Conservation (phyloP, 495 filamentous ascomycete species). For the Friedmanniomyces simplex region DNA sequence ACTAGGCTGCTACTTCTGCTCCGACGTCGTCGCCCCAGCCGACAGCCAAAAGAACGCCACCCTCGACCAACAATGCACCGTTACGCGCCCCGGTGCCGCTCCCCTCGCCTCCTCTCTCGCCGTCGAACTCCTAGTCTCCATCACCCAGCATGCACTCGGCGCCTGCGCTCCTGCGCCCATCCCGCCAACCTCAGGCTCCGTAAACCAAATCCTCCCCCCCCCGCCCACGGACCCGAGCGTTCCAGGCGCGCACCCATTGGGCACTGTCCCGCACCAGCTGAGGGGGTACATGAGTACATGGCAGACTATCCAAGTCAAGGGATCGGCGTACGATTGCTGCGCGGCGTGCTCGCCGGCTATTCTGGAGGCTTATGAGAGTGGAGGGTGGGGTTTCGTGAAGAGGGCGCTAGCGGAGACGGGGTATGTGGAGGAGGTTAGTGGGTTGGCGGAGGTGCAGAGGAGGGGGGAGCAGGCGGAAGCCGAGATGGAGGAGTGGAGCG, state of each 20-base stretch:
- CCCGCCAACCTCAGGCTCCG: slow-evolving; percentile 34
- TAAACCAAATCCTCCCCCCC: slow-evolving; percentile 22
- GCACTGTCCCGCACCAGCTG: slow-evolving; percentile 83
- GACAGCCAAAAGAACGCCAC: slow-evolving; percentile 52
- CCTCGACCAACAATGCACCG: slow-evolving; percentile 95
- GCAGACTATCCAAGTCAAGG: slow-evolving; percentile 70
- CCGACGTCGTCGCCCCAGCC: slow-evolving; percentile 88
- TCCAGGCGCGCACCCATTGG: slow-evolving; percentile 58
- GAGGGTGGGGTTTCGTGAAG: slow-evolving; percentile 84
- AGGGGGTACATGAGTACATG: slow-evolving; percentile 83
- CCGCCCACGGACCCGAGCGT: slow-evolving; percentile 23
- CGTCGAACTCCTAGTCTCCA: slow-evolving; percentile 77
- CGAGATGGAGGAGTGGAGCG: slow-evolving; percentile 54
- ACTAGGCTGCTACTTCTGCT: slow-evolving; percentile 96
- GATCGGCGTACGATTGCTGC: slow-evolving; percentile 78
- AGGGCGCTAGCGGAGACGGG: slow-evolving; percentile 72
- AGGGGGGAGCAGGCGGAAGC: slow-evolving; percentile 58
- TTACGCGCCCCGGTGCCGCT: slow-evolving; percentile 86
- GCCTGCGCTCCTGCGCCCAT: slow-evolving; percentile 45
- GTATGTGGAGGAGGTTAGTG: slow-evolving; percentile 84
- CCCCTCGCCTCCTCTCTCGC: slow-evolving; percentile 86
- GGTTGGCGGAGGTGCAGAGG: slow-evolving; percentile 82
- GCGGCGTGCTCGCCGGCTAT: slow-evolving; percentile 81
- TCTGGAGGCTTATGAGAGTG: slow-evolving; percentile 54
- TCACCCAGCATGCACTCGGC: slow-evolving; percentile 72